Evolutionary conservation across 2,329 filamentous ascomycete species (phyloP), one percentile per base, ranked within the genome.

Genomic region (Aureobasidium sp.): DNA sequence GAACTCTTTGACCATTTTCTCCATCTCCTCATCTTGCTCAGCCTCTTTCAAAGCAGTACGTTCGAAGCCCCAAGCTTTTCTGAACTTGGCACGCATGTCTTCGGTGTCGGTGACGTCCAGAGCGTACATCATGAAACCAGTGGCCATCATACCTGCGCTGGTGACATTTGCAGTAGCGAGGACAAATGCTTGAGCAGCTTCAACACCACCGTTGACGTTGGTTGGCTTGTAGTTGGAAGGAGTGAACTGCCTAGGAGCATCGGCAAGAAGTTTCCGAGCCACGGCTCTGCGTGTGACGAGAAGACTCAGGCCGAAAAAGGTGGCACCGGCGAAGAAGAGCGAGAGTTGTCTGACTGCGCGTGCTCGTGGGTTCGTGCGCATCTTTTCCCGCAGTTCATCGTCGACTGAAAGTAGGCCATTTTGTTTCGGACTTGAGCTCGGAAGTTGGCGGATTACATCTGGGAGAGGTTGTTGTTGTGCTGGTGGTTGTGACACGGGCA

Each of bases 101-200:
- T 78, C 77, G 43, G 83, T 43, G 38, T 80, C 80, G 33, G 78
- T 79, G 42, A 98, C 87, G 76, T 98, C 92, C 67, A 96, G 88
- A 1, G 88, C 90, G 85, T 91, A 97, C 68, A 93, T 83, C 15
- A 90, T 78, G 0, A 91, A 94, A 4, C 95, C 96, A 0, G 88
- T 85, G 11, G 87, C 80, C 85, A 97, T 89, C 77, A 97, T 89
- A 1, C 86, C 90, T 58, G 96, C 87, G 71, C 90, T 92, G 38
- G 90, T 74, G 16, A 96, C 93, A 72, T 97, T 97, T 71, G 98
- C 85, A 0, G 95, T 97, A 0, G 95, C 96, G 42, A 98, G 83
- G 56, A 91, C 92, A 27, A 99, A 83, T 0, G 95, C 95, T 78
- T 97, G 92, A 40, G 92, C 80, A 1, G 95, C 95, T 69, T 98